phyloP scores from a whole-genome alignment of 371 early-diverging fungal species.

The Sporodiniella umbellata region DNA sequence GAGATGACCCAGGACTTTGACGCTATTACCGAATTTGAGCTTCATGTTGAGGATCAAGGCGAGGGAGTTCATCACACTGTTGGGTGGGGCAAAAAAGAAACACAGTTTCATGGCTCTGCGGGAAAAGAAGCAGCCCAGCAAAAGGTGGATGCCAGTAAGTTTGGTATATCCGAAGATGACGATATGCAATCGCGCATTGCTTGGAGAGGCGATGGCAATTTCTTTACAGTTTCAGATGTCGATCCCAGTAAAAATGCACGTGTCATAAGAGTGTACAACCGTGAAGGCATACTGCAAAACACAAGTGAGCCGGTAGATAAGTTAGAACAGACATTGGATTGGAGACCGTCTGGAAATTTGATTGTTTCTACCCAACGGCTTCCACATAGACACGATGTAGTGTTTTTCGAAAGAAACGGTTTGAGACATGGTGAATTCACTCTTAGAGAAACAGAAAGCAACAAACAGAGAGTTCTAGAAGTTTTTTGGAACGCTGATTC shows the following conservation, averaged over 20 bases:
- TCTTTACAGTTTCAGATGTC: constrained; percentile 70
- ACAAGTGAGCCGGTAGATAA: constrained; percentile 79
- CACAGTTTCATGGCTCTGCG: constrained; percentile 94
- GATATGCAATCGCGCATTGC: constrained; percentile 72
- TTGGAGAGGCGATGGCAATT: constrained; percentile 93
- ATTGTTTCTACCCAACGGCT: constrained; percentile 80
- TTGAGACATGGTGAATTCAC: constrained; percentile 92
- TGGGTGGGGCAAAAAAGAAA: constrained; percentile 98
- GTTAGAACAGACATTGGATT: constrained; percentile 80
- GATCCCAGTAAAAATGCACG: constrained; percentile 58
- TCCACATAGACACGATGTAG: constrained; percentile 84
- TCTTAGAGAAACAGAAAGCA: constrained; percentile 48
- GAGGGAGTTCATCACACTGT: constrained; percentile 76
- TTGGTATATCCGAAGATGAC: constrained; percentile 69
- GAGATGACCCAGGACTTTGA: constrained; percentile 94
- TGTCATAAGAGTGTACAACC: constrained; percentile 77
- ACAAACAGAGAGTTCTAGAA: constrained; percentile 48
- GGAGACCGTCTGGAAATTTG: constrained; percentile 89
- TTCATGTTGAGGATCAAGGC: constrained; percentile 65
- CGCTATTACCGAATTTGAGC: constrained; percentile 75
- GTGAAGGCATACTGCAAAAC: constrained; percentile 81
- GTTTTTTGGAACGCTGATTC: constrained; percentile 90
- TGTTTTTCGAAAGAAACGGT: constrained; percentile 95
- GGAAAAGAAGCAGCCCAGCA: constrained; percentile 77
- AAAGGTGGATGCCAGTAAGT: constrained; percentile 51